Percentiles rank a stretch among this genome's conserved stretches.
phyloP scores from a whole-genome alignment of 2,329 filamentous ascomycete genomes.

The Aureobasidium lini region DNA sequence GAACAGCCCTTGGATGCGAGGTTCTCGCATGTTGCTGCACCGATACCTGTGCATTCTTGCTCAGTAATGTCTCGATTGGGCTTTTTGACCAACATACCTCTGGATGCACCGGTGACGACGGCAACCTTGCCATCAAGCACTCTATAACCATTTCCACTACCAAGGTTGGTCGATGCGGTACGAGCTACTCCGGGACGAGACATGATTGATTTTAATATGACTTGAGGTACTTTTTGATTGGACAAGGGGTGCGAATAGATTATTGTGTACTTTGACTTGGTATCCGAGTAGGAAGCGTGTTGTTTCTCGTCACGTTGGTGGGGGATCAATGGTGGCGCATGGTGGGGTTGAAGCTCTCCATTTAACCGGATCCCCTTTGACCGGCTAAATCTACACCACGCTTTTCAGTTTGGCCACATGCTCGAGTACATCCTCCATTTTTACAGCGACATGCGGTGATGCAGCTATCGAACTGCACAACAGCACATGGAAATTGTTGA shows the following conservation, averaged over 20 bases:
- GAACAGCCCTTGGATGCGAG: conserved; percentile 66
- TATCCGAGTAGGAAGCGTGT: neutral
- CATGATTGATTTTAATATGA: conserved; percentile 22
- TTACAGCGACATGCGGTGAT: no score
- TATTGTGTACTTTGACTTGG: neutral
- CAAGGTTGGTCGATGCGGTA: conserved; percentile 34
- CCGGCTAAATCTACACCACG: no score
- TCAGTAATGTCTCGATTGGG: neutral
- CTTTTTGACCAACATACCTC: conserved; percentile 46
- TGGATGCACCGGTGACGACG: conserved; percentile 70
- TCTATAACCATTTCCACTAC: conserved; percentile 25
- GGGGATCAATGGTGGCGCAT: neutral
- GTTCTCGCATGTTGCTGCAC: conserved; percentile 58
- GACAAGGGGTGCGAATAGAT: neutral
- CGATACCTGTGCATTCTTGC: conserved; percentile 50
- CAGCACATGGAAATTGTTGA: no score
- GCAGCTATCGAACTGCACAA: no score
- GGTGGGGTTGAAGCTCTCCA: neutral
- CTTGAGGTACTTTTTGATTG: neutral
- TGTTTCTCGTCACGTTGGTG: neutral
- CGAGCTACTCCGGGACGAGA: conserved; percentile 30
- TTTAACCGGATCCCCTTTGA: neutral
- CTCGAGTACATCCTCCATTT: no score
- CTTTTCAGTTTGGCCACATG: no score
- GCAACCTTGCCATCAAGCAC: conserved; percentile 63